Evolutionary conservation across 768 basidiomycete species (phyloP).

Genomic region (Lyophyllum semitale): DNA sequence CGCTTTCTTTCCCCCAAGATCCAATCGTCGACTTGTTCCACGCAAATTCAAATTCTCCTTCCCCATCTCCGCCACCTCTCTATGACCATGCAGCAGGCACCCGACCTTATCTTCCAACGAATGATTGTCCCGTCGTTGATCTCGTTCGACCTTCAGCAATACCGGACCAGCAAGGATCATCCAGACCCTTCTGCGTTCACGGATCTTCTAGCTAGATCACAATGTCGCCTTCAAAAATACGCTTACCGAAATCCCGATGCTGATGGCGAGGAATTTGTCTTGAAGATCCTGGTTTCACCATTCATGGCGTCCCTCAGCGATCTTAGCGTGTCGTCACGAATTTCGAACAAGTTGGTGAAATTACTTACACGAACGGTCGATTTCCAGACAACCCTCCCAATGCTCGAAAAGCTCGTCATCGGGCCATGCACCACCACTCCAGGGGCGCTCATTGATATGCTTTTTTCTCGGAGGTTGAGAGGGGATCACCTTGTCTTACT

Average conservation of each 20-base stretch:
- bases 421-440: background rate
- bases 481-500: background rate
- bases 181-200: background rate
- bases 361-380: background rate
- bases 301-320: conserved; percentile 1
- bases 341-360: background rate
- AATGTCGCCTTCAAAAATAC: background rate
- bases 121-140: conserved; percentile 10
- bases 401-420: conserved; percentile 2
- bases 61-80: conserved; percentile 2
- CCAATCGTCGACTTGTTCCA: background rate
- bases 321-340: background rate
- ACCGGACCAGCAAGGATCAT: background rate
- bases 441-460: conserved; percentile 4
- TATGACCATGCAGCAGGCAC: background rate
- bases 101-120: conserved; percentile 2
- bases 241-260: background rate
- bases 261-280: conserved; percentile 1
- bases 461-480: background rate
- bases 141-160: conserved; percentile 6
- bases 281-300: conserved; percentile 2
- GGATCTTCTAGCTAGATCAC: conserved; percentile 9
- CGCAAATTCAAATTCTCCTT: background rate
- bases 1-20: background rate
- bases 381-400: background rate